phyloP scores from a whole-genome alignment of 2,329 filamentous ascomycete genomes.

The Septoria petroselini region DNA sequence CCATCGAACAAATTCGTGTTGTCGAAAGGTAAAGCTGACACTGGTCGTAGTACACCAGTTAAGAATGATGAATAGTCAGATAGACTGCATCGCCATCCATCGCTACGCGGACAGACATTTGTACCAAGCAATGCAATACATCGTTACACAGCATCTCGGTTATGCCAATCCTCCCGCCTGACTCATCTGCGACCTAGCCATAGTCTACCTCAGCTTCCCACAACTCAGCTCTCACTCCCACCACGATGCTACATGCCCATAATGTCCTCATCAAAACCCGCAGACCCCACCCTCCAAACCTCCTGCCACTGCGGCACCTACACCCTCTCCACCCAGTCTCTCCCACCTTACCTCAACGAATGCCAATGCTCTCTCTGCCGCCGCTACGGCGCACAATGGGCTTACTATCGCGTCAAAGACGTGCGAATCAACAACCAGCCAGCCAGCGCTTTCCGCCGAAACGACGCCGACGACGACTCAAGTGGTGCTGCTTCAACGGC shows the following conservation, averaged over 20 bases:
- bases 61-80: neutral
- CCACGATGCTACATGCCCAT: neutral
- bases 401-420: constrained; percentile 25
- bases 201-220: too few relatives aligned
- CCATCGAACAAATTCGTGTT: neutral
- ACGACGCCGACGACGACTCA: neutral
- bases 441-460: neutral
- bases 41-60: neutral
- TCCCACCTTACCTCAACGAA: constrained; percentile 25
- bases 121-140: too few relatives aligned
- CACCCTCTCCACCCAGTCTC: constrained; percentile 25
- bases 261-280: neutral
- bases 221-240: neutral
- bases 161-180: too few relatives aligned
- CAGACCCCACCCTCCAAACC: neutral
- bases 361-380: constrained; percentile 35
- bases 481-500: neutral
- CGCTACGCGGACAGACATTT: too few relatives aligned
- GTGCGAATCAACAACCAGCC: constrained; percentile 1
- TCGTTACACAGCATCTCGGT: too few relatives aligned
- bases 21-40: neutral
- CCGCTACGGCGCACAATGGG: constrained; percentile 34
- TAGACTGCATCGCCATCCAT: too few relatives aligned
- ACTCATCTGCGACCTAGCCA: too few relatives aligned
- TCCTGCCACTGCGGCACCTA: constrained; percentile 33